Evolutionary conservation across 1,284 basidiomycete genomes (phyloP).

Genomic region (Trichosporon sp.): DNA sequence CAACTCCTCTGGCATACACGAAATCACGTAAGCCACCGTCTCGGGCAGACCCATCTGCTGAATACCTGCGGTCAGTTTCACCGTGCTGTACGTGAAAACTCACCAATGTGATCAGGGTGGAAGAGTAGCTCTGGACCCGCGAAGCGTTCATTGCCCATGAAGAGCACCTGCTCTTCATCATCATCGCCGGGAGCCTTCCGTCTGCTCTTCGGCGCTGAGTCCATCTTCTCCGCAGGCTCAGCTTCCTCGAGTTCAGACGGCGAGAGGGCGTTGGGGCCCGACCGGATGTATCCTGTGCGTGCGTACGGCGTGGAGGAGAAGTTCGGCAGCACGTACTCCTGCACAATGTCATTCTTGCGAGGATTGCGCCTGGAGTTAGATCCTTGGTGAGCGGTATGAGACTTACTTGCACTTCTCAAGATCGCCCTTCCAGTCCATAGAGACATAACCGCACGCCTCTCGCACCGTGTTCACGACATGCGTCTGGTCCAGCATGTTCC

Average conservation of each 20-base stretch:
- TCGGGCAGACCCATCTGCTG: constrained; percentile 71
- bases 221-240: constrained; percentile 2
- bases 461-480: constrained; percentile 87
- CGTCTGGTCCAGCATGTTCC: constrained; percentile 94
- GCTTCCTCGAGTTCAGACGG: constrained; percentile 9
- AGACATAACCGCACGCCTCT: constrained; percentile 78
- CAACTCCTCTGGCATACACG: constrained; percentile 64
- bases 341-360: constrained; percentile 60
- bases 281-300: constrained; percentile 59
- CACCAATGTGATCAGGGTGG: constrained; percentile 79
- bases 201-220: not conserved
- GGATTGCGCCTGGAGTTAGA: constrained; percentile 27
- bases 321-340: constrained; percentile 86
- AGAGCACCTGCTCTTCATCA: constrained; percentile 68
- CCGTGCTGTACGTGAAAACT: constrained; percentile 22
- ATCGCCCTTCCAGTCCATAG: constrained; percentile 65
- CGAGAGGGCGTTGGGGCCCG: constrained; percentile 35
- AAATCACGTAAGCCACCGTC: constrained; percentile 69
- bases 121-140: constrained; percentile 83
- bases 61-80: constrained; percentile 53
- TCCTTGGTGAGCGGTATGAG: not conserved
- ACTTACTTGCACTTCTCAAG: constrained; percentile 72
- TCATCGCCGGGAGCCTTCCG: constrained; percentile 11
- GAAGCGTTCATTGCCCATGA: constrained; percentile 85
- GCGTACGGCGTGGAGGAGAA: constrained; percentile 59